A percentile compares a stretch with the other conserved stretches of the same genome.
phyloP scores from a whole-genome alignment of 306 rosid species.

The Senna siamea region DNA sequence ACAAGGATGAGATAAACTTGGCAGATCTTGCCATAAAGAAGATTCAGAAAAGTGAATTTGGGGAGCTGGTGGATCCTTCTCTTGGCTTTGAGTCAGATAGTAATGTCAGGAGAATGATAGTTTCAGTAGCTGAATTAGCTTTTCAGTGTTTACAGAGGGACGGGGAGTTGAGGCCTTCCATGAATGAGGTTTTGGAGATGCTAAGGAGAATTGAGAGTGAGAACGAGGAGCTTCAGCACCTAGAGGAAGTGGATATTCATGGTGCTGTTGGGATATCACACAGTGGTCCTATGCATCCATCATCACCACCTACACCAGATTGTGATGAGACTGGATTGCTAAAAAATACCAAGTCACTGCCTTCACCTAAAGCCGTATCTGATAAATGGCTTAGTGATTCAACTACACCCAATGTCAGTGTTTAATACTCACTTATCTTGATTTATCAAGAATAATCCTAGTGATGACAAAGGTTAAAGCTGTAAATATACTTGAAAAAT shows the following conservation, averaged over 20 bases:
- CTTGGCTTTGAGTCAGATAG: conserved; percentile 48
- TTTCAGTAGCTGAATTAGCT: conserved; percentile 73
- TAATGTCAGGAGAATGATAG: conserved; percentile 49
- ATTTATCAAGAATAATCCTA: too few relatives aligned
- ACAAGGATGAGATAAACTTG: conserved; percentile 54
- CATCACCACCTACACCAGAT: conserved; percentile 49
- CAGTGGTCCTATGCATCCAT: conserved; percentile 8
- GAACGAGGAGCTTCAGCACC: conserved; percentile 32
- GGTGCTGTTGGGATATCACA: too few relatives aligned
- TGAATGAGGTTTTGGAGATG: conserved; percentile 64
- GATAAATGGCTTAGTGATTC: conserved; percentile 49
- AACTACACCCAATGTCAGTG: conserved; percentile 42
- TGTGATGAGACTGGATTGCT: conserved; percentile 52
- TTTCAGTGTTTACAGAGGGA: conserved; percentile 75
- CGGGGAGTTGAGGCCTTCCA: conserved; percentile 72
- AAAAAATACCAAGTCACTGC: conserved; percentile 40
- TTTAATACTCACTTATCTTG: too few relatives aligned
- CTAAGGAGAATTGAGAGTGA: conserved; percentile 56
- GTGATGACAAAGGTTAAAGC: too few relatives aligned
- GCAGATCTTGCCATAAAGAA: conserved; percentile 51
- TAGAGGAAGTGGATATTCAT: conserved; percentile 20
- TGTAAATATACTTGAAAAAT: too few relatives aligned
- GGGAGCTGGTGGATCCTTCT: conserved; percentile 50
- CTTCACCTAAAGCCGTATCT: conserved; percentile 45
- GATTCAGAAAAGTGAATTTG: conserved; percentile 42